Evolutionary conservation across 306 rosid species (phyloP), one percentile per base, ranked within the genome.

Genomic region (Inga oerstediana): DNA sequence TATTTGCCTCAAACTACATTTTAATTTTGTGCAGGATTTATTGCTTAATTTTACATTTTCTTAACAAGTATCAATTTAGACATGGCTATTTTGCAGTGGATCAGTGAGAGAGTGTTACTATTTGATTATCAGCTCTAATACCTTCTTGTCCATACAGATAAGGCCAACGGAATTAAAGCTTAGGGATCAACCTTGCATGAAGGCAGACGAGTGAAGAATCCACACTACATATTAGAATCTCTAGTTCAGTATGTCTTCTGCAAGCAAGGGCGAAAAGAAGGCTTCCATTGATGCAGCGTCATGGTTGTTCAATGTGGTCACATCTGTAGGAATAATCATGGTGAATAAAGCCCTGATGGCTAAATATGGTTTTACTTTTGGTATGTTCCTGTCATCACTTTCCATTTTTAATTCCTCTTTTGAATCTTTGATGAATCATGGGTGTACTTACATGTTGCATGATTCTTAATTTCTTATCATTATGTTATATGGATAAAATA

Each of bases 281-380:
- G 96, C 93, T 27, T 2, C 94, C 75, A 77, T 90, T 80, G 97
- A 93, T 82, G 88, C 93, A 24, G 96, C 96, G 2, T 89, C 97
- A 67, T 93, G 97, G 97, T 58, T 89, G 87, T 91, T 93, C 90
- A 93, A 93, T 78, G 94, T 93, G 11, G 97, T 93, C 78, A 93
- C 96, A 10, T 93, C 97, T 80, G 97, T 93, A 22, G 96, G 93
- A 79, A 93, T 93, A 56, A 93, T 93, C 80, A 88, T 93, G 74
- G 97, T 90, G 82, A 93, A 93, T 74, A 93, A 93, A 84, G 92
- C 96, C 32, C 83, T 93, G 76, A 93, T 93, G 97, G 96, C 96
- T 68, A 89, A 85, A 17, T 88, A 90, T 84, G 97, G 96, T 68
- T 93, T 91, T 76, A 91, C 84, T 86, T 93, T 93, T 41, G 97